Base-by-base conservation (phyloP, 768 basidiomycete species). In the Tylopilus balloui region DNA sequence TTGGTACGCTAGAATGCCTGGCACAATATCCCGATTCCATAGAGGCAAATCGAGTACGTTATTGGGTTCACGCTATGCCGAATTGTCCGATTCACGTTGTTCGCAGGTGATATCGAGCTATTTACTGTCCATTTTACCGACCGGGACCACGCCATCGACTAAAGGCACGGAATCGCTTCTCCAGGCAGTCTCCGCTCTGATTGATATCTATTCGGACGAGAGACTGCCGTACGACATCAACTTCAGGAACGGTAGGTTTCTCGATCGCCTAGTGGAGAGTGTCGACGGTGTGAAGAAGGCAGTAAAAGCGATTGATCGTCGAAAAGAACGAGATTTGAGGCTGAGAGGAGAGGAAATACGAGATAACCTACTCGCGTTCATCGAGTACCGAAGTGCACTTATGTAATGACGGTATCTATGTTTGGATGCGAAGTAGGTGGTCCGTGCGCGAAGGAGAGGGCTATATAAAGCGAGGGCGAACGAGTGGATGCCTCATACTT, bases 151-250 rank as follows among this genome's bases (percentile, higher is more conserved):
- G 0, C 63, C 73, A 1, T 72, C 78, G 6, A 61, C 72, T 19
- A 68, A 71, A 45, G 77, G 74, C 46, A 78, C 80, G 0, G 90
- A 93, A 62, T 77, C 86, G 0, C 72, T 87, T 45, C 75, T 96
- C 21, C 89, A 93, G 59, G 80, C 81, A 1, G 73, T 79, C 9
- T 91, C 92, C 13, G 88, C 88, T 21, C 72, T 96, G 38, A 88
- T 96, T 50, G 93, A 96, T 63, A 90, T 95, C 44, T 97, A 88
- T 65, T 90, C 92, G 4, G 93, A 97, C 69, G 93, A 97, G 68
- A 75, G 68, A 8, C 66, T 80, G 46, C 77, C 84, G 0, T 92
- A 88, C 61, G 93, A 97, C 63, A 62, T 80, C 49, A 90, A 90
- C 64, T 93, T 92, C 72, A 77, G 81, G 36, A 70, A 83, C 48